These are phyloP conservation scores for Suhomyces bribrorum DNA, from an alignment of 1,139 yeast species.

Conservation along the genomic window DNA sequence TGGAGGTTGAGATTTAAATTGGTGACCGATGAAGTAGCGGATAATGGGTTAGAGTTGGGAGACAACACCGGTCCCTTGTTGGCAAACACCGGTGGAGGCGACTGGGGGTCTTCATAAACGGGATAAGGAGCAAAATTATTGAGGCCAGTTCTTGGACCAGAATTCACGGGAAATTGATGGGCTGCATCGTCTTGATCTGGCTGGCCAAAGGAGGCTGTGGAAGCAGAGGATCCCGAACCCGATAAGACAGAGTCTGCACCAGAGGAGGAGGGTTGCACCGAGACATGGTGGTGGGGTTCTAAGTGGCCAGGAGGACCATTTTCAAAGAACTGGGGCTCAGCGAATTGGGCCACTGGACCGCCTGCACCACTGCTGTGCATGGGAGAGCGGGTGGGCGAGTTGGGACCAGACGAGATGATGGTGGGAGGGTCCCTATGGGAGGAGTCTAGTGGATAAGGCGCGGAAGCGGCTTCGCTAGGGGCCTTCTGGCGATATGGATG, in stretches of 20 bases:
- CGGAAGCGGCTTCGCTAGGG: slow-evolving; percentile 6
- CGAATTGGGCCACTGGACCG: background rate
- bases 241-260: slow-evolving; percentile 8
- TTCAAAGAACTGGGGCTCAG: slow-evolving; percentile 8
- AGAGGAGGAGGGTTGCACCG: background rate
- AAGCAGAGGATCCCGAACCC: slow-evolving; percentile 4
- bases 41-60: slow-evolving; percentile 35
- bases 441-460: slow-evolving; percentile 28
- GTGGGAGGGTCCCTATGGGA: slow-evolving; percentile 2
- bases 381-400: slow-evolving; percentile 3
- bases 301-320: slow-evolving; percentile 1
- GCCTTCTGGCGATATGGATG: slow-evolving; percentile 41
- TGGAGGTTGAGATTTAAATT: slow-evolving; percentile 30
- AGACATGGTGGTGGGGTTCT: background rate
- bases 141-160: background rate
- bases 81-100: slow-evolving; percentile 20
- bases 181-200: background rate
- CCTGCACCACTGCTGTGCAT: background rate
- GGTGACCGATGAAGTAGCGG: slow-evolving; percentile 43
- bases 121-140: slow-evolving; percentile 10
- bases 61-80: slow-evolving; percentile 17
- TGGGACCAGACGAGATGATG: background rate
- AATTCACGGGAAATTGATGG: background rate
- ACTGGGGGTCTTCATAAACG: slow-evolving; percentile 9
- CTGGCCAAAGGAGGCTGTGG: background rate